Conservation (phyloP, 2,329 filamentous ascomycete species). For the Aureobasidium sp. region DNA sequence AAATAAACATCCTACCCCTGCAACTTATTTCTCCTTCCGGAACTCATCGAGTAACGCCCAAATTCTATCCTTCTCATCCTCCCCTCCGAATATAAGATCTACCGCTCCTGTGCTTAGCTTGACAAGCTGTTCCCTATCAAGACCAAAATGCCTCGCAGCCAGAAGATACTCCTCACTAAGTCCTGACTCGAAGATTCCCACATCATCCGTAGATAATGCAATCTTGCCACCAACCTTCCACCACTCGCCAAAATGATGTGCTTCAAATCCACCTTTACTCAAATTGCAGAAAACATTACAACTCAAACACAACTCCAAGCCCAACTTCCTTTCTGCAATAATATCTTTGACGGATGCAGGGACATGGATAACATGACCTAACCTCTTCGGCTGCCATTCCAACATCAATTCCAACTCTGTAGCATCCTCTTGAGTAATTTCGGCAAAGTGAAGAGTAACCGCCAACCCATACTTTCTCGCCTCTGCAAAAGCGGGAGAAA, state of each 20-base stretch:
- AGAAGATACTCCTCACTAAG: slow-evolving; percentile 82
- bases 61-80: slow-evolving; percentile 67
- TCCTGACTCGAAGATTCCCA: slow-evolving; percentile 81
- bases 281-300: slow-evolving; percentile 84
- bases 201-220: slow-evolving; percentile 82
- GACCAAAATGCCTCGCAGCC: slow-evolving; percentile 73
- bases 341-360: background rate
- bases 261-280: slow-evolving; percentile 68
- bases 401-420: slow-evolving; percentile 72
- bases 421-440: slow-evolving; percentile 64
- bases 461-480: slow-evolving; percentile 64
- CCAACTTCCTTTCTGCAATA: slow-evolving; percentile 50
- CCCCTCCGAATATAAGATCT: slow-evolving; percentile 71
- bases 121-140: slow-evolving; percentile 56
- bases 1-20: too few species aligned
- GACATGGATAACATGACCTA: slow-evolving; percentile 76
- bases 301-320: slow-evolving; percentile 80
- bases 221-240: slow-evolving; percentile 63
- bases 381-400: slow-evolving; percentile 69
- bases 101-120: slow-evolving; percentile 67
- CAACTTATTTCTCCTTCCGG: background rate
- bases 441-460: slow-evolving; percentile 83
- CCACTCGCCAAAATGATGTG: slow-evolving; percentile 86
- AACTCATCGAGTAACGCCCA: slow-evolving; percentile 26
- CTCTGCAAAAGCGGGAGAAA: slow-evolving; percentile 63